These are phyloP conservation scores for Elsinoe arachidis DNA, from an alignment of 2,329 filamentous ascomycete species.

Conservation along the genomic window DNA sequence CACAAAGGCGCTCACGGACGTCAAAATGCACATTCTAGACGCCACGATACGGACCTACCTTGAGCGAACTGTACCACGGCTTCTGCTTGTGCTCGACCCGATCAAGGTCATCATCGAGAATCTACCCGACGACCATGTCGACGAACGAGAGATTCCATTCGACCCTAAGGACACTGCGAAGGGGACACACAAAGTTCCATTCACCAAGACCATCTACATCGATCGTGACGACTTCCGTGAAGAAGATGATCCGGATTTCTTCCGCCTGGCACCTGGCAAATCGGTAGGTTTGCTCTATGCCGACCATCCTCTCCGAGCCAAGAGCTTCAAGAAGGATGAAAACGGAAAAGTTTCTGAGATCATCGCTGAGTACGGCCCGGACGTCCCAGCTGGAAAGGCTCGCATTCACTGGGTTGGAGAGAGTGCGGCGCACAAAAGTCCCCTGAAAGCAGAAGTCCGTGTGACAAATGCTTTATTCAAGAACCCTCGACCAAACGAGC, in stretches of 20 bases:
- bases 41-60: slow-evolving; percentile 77
- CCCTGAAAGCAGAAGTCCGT: slow-evolving; percentile 61
- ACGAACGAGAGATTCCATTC: slow-evolving; percentile 65
- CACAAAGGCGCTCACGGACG: slow-evolving; percentile 70
- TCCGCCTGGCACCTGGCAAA: slow-evolving; percentile 67
- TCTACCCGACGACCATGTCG: slow-evolving; percentile 56
- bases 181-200: slow-evolving; percentile 51
- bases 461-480: slow-evolving; percentile 80
- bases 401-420: slow-evolving; percentile 83
- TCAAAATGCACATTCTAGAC: slow-evolving; percentile 76
- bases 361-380: slow-evolving; percentile 61
- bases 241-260: slow-evolving; percentile 63
- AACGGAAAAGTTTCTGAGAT: slow-evolving; percentile 60
- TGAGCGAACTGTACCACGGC: slow-evolving; percentile 74
- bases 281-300: slow-evolving; percentile 65
- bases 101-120: slow-evolving; percentile 76
- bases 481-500: slow-evolving; percentile 69
- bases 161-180: slow-evolving; percentile 68
- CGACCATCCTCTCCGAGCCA: slow-evolving; percentile 60
- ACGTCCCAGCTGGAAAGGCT: slow-evolving; percentile 38
- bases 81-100: slow-evolving; percentile 85
- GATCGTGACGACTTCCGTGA: slow-evolving; percentile 72
- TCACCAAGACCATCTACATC: slow-evolving; percentile 77
- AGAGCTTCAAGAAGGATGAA: slow-evolving; percentile 57
- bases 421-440: slow-evolving; percentile 52